A percentile compares a stretch with the other conserved stretches of the same genome.
These are phyloP conservation scores for Sicyos baderoa DNA, from an alignment of 306 rosid genomes.

Conservation along the genomic window DNA sequence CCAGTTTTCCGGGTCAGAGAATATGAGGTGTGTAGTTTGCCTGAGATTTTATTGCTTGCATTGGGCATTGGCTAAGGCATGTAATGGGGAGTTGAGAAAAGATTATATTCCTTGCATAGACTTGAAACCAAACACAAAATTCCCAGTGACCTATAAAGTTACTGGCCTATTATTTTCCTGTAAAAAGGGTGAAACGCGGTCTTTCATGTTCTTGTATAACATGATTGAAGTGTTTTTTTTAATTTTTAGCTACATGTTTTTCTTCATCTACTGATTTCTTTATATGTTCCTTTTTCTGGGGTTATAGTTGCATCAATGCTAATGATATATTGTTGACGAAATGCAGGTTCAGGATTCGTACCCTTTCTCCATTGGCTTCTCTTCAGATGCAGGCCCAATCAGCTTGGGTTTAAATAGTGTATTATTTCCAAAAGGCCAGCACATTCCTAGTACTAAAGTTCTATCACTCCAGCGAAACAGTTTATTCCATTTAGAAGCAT, in stretches of 20 bases:
- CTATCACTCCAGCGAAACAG: slow-evolving; percentile 42
- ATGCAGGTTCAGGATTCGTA: slow-evolving; percentile 68
- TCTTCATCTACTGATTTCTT: slow-evolving; percentile 1
- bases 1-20: slow-evolving; percentile 77
- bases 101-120: neutral
- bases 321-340: neutral
- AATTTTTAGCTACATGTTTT: neutral
- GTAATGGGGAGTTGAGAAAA: neutral
- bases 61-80: slow-evolving; percentile 8
- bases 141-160: neutral
- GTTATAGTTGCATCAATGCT: slow-evolving; percentile 2
- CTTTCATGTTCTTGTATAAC: neutral
- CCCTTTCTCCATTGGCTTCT: slow-evolving; percentile 68
- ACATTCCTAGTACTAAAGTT: slow-evolving; percentile 54
- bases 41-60: slow-evolving; percentile 17
- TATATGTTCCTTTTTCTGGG: neutral
- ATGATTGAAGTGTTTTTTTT: slow-evolving; percentile 34
- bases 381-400: slow-evolving; percentile 47
- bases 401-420: slow-evolving; percentile 37
- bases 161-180: neutral
- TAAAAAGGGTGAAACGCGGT: neutral
- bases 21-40: slow-evolving; percentile 64
- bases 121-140: slow-evolving; percentile 2
- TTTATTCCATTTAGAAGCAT: slow-evolving; percentile 64
- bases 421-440: slow-evolving; percentile 64